Evolutionary conservation across 768 basidiomycete species (phyloP).

Genomic region (Termitomyces sp.): DNA sequence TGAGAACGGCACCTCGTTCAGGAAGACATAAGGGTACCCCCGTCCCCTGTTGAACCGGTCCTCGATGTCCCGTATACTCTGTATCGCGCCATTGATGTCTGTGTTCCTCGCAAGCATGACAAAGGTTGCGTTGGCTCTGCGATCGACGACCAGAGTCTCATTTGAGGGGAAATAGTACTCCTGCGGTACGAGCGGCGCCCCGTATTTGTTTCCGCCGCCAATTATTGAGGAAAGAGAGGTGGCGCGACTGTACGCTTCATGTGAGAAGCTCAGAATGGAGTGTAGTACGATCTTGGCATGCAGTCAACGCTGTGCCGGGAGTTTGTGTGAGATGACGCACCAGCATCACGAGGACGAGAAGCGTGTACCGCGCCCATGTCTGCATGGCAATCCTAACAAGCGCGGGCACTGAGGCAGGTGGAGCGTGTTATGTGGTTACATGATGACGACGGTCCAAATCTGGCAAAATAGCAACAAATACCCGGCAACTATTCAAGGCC

Average conservation of each 20-base stretch:
- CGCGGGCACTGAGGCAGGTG: too few relatives aligned
- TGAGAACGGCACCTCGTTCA: slow-evolving; percentile 81
- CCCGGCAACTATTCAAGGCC: background rate
- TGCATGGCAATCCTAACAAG: slow-evolving; percentile 10
- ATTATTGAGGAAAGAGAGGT: slow-evolving; percentile 33
- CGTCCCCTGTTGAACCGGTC: slow-evolving; percentile 75
- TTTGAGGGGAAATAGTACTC: slow-evolving; percentile 15
- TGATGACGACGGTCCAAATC: background rate
- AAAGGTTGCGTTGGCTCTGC: slow-evolving; percentile 33
- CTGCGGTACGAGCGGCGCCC: slow-evolving; percentile 23
- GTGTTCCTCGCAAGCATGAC: slow-evolving; percentile 58
- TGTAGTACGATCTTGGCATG: slow-evolving; percentile 29
- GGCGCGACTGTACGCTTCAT: slow-evolving; percentile 37
- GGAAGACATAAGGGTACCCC: slow-evolving; percentile 82
- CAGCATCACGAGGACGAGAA: slow-evolving; percentile 13
- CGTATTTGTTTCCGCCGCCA: slow-evolving; percentile 6
- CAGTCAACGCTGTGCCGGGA: background rate
- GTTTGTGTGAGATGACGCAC: slow-evolving; percentile 7
- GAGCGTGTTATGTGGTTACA: too few relatives aligned
- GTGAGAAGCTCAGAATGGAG: slow-evolving; percentile 37
- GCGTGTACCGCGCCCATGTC: slow-evolving; percentile 13
- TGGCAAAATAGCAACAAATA: background rate
- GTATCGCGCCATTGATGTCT: slow-evolving; percentile 53
- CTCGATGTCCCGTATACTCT: slow-evolving; percentile 71
- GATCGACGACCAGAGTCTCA: slow-evolving; percentile 8